Percentiles rank a stretch among this genome's conserved stretches.
These are phyloP conservation scores for Mycena metata DNA, from an alignment of 768 basidiomycete species.

Conservation along the genomic window DNA sequence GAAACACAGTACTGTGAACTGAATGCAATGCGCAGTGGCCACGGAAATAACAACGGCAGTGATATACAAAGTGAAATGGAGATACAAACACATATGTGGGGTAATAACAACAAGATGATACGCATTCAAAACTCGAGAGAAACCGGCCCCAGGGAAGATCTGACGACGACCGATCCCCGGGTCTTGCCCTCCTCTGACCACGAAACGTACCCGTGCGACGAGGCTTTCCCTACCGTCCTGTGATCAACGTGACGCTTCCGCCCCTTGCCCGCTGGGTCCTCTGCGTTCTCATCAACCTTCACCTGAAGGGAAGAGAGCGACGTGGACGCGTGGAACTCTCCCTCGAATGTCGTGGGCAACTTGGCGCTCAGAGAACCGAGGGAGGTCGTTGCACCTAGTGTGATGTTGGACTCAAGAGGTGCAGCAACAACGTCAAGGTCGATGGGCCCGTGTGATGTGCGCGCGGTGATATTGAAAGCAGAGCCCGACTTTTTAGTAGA, in stretches of 20 bases:
- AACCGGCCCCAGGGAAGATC: constrained; percentile 18
- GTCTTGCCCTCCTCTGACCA: constrained; percentile 28
- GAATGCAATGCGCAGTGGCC: no score
- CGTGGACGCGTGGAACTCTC: constrained; percentile 13
- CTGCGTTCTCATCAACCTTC: background rate
- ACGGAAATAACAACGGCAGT: background rate
- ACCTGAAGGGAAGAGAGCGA: constrained; percentile 1
- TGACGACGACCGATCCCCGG: constrained; percentile 16
- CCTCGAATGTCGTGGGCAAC: constrained; percentile 30
- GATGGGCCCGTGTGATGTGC: constrained; percentile 18
- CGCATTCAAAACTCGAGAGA: constrained; percentile 7
- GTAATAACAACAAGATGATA: no score
- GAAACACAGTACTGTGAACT: no score
- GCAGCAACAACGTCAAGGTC: constrained; percentile 14
- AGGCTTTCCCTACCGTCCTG: background rate
- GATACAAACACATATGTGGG: background rate
- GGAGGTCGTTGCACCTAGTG: constrained; percentile 19
- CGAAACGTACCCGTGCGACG: background rate
- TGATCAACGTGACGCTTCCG: constrained; percentile 10
- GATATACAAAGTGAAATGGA: no score
- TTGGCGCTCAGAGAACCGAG: constrained; percentile 6
- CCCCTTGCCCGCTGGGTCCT: constrained; percentile 29
- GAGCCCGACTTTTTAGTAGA: background rate
- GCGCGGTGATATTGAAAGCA: constrained; percentile 23
- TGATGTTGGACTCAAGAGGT: constrained; percentile 9